phyloP scores from a whole-genome alignment of 331 rosid species.

The Malus hybrid region DNA sequence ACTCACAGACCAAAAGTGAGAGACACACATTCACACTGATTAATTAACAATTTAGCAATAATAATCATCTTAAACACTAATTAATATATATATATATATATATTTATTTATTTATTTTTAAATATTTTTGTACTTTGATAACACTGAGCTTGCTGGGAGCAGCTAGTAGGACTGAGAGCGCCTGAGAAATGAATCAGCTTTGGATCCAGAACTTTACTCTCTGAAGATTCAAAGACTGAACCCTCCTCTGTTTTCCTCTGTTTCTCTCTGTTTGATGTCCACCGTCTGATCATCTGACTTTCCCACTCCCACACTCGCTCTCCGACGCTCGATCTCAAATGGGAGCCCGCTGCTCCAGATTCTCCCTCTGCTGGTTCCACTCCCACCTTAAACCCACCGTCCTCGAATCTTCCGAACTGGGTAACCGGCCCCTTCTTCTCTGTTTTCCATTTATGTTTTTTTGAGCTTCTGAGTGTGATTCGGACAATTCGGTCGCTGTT shows the following conservation, averaged over 20 bases:
- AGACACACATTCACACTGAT: constrained; percentile 8
- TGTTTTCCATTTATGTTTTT: neutral
- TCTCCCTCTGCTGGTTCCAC: constrained; percentile 78
- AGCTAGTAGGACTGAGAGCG: neutral
- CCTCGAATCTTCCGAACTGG: constrained; percentile 72
- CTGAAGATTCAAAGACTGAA: neutral
- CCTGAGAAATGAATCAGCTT: neutral
- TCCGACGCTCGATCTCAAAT: constrained; percentile 28
- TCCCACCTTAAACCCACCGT: constrained; percentile 72
- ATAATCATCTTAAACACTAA: neutral
- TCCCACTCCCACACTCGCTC: neutral
- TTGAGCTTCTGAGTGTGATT: neutral
- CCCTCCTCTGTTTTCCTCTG: neutral
- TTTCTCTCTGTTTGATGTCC: constrained; percentile 17
- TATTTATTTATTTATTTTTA: neutral
- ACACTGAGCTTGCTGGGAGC: neutral
- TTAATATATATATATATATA: neutral
- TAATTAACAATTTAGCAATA: neutral
- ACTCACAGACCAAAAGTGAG: constrained; percentile 17
- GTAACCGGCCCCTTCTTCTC: constrained; percentile 16
- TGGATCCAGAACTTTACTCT: constrained; percentile 13
- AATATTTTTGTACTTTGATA: neutral
- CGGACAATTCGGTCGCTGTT: neutral
- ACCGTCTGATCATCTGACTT: constrained; percentile 34
- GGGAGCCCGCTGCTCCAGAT: constrained; percentile 94